A percentile compares a stretch with the other conserved stretches of the same genome.
Evolutionary conservation across 2,329 filamentous ascomycete species (phyloP).

Genomic region (Trichoderma aggressivum): DNA sequence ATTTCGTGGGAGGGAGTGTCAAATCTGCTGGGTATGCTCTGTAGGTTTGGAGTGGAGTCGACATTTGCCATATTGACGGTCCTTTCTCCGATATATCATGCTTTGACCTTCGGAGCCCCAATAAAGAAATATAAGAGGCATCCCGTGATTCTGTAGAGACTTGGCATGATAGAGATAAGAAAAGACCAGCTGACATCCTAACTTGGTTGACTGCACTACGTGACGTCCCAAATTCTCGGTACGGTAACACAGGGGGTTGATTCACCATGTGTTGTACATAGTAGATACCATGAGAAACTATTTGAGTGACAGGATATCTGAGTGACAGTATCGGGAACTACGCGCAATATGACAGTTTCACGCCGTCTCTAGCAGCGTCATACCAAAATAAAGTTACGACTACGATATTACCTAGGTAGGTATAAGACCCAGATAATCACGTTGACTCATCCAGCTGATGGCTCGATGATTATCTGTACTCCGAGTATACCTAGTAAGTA

Average conservation of each 20-base stretch:
- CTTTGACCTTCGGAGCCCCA: neutral
- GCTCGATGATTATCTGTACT: neutral
- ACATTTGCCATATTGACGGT: neutral
- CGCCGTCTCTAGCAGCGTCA: neutral
- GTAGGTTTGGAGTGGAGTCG: neutral
- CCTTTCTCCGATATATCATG: neutral
- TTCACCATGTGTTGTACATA: neutral
- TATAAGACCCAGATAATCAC: neutral
- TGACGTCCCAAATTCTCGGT: neutral
- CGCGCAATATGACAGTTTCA: neutral
- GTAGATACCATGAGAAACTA: neutral
- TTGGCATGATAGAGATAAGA: neutral
- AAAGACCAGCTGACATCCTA: neutral
- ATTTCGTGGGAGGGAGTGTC: neutral
- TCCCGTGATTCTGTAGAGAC: neutral
- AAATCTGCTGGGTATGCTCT: neutral
- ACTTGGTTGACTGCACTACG: neutral
- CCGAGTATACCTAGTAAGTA: neutral
- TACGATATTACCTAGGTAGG: neutral
- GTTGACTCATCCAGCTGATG: neutral
- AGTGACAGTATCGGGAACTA: neutral
- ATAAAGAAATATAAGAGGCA: neutral
- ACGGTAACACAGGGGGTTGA: neutral
- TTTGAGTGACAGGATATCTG: too few species aligned
- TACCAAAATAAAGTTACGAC: neutral